Conservation (phyloP, 2,329 filamentous ascomycete genomes). For the Periconia digitata region DNA sequence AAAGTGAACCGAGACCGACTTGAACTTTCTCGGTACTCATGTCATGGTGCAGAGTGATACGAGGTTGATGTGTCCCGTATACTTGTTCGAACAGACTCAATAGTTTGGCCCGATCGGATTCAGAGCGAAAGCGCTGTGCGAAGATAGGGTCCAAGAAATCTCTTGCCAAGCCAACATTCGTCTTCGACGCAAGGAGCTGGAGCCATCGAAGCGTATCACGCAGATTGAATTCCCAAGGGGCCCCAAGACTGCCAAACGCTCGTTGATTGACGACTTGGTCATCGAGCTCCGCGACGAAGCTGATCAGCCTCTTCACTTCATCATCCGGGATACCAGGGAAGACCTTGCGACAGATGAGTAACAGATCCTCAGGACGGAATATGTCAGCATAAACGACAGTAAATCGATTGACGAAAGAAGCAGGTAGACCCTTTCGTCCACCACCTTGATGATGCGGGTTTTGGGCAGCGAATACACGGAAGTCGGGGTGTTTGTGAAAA, state of each 20-base stretch:
- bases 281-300: constrained; percentile 80
- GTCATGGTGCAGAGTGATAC: constrained; percentile 65
- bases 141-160: constrained; percentile 85
- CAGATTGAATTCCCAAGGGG: constrained; percentile 95
- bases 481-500: constrained; percentile 85
- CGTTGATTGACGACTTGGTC: constrained; percentile 63
- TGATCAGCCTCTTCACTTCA: constrained; percentile 68
- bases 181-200: constrained; percentile 64
- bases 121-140: constrained; percentile 79
- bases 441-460: constrained; percentile 98
- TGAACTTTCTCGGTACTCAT: constrained; percentile 68
- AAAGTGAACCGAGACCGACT: constrained; percentile 74
- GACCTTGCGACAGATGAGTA: constrained; percentile 76
- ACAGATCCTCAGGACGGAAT: constrained; percentile 78
- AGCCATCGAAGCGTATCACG: constrained; percentile 90
- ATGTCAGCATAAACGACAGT: constrained; percentile 96
- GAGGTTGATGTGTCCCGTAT: constrained; percentile 54
- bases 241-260: constrained; percentile 59
- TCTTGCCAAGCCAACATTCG: constrained; percentile 60
- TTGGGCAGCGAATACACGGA: constrained; percentile 94
- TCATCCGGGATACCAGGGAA: constrained; percentile 65
- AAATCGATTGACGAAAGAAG: constrained; percentile 97
- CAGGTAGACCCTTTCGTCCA: constrained; percentile 89
- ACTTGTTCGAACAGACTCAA: constrained; percentile 65
- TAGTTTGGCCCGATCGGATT: constrained; percentile 67